phyloP scores from a whole-genome alignment of 2,329 filamentous ascomycete genomes.

The Clarireedia monteithiana region DNA sequence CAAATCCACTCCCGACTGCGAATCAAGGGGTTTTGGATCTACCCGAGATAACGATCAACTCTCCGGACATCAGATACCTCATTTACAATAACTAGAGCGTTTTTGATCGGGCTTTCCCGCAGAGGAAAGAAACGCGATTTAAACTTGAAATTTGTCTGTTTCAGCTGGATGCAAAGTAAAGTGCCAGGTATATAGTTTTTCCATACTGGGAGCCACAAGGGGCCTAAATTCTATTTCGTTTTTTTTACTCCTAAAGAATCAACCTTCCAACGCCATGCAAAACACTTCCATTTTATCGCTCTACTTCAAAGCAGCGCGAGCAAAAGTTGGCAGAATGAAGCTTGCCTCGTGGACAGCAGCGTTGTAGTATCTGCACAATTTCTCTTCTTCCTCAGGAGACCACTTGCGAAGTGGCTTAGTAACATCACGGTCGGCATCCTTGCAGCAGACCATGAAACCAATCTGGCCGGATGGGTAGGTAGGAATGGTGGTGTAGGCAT shows the following conservation, averaged over 20 bases:
- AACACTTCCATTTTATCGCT: neutral
- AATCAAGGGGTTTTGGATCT: neutral
- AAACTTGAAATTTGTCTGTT: neutral
- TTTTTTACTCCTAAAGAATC: neutral
- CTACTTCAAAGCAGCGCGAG: conserved; percentile 64
- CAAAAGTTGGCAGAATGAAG: conserved; percentile 91
- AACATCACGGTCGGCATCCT: conserved; percentile 79
- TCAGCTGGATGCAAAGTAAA: neutral
- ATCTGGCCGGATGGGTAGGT: conserved; percentile 99
- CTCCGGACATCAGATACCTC: too few relatives aligned
- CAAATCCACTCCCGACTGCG: neutral
- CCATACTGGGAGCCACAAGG: neutral
- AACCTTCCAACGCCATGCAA: neutral
- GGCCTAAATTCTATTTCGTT: neutral
- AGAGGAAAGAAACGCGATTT: neutral
- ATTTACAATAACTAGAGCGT: too few relatives aligned
- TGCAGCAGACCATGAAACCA: conserved; percentile 99
- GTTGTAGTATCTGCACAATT: conserved; percentile 95
- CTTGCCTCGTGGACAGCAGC: conserved; percentile 90
- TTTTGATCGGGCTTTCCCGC: too few relatives aligned
- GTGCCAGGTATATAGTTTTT: neutral
- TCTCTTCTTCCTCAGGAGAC: conserved; percentile 81
- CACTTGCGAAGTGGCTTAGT: conserved; percentile 77
- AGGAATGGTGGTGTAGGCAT: conserved; percentile 98
- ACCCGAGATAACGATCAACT: too few relatives aligned